Evolutionary conservation across 192 early-diverging fungal genomes (phyloP), one percentile per base, ranked within the genome.

Genomic region (Haplosporangium gracile): DNA sequence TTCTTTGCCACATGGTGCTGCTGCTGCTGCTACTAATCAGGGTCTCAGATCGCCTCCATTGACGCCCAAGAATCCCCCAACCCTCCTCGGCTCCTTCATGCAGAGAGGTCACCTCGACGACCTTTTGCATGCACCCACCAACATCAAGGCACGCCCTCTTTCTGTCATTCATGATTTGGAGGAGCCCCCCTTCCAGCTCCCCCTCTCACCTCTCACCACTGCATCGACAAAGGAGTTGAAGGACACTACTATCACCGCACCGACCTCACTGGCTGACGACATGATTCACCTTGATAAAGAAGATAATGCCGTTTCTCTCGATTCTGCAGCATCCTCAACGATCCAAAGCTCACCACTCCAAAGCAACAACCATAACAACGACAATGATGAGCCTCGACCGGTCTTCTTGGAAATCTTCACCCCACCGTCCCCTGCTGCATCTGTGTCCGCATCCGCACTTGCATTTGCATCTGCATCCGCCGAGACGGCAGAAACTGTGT

Each of bases 161-260:
- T 79, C 82, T 3, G 60, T 79, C 68, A 84, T 84, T 51, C 82
- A 68, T 40, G 82, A 84, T 63, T 22, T 82, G 40, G 81, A 82
- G 16, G 81, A 82, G 32, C 69, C 81, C 5, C 29, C 81, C 7
- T 20, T 43, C 36, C 45, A 29, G 4, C 34, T 72, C 5, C 26
- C 71, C 43, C 6, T 72, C 40, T n/a, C 40, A 40, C 69, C 40
- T 8, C 40, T 22, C 9, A 40, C 6, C 5, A n/a, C 43, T 49
- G 71, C 39, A 40, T 72, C 24, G 38, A 15, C 42, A 40, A 45
- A 29, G 26, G 71, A 72, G 42, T n/a, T 24, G 9, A 60, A 60
- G 24, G 24, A 60, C 60, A 32, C 9, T 29, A 65, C 11, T 15
- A 24, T 15, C 60, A 11, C n/a, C 60, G 60, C 60, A 32, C 60